Evolutionary conservation across 2,329 filamentous ascomycete genomes (phyloP).

Genomic region (Mollisiaceae sp.): DNA sequence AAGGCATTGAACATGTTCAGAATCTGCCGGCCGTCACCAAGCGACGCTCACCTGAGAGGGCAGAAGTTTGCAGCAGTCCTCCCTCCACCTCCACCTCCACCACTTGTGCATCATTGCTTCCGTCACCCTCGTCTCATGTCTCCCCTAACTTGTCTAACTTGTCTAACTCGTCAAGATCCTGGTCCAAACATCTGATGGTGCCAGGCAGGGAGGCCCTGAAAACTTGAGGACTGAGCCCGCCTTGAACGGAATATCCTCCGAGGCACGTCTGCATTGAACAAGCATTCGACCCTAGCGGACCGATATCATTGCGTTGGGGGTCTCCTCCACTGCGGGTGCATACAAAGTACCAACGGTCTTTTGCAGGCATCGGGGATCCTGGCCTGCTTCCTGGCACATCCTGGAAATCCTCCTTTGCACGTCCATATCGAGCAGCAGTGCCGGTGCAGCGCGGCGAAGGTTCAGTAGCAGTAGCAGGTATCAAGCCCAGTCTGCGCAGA

Average conservation of each 20-base stretch:
- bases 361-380: conserved; percentile 36
- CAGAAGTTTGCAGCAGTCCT: conserved; percentile 34
- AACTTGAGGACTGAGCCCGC: conserved; percentile 35
- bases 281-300: conserved; percentile 38
- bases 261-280: conserved; percentile 39
- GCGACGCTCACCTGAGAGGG: conserved; percentile 15
- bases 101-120: conserved; percentile 36
- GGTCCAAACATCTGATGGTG: conserved; percentile 39
- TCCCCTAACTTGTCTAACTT: conserved; percentile 37
- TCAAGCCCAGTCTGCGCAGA: conserved; percentile 35
- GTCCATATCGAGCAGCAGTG: conserved; percentile 37
- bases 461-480: conserved; percentile 34
- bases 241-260: conserved; percentile 42
- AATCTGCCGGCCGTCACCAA: conserved; percentile 34
- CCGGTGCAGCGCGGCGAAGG: conserved; percentile 38
- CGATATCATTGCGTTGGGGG: conserved; percentile 34
- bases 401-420: conserved; percentile 34
- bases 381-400: conserved; percentile 28
- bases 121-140: conserved; percentile 43
- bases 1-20: conserved; percentile 25
- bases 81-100: conserved; percentile 32
- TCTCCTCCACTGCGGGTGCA: conserved; percentile 37
- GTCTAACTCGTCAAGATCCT: conserved; percentile 40
- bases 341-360: conserved; percentile 37
- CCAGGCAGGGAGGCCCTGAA: conserved; percentile 39